phyloP scores from a whole-genome alignment of 2,329 filamentous ascomycete species.

The Epichloe hybrida region DNA sequence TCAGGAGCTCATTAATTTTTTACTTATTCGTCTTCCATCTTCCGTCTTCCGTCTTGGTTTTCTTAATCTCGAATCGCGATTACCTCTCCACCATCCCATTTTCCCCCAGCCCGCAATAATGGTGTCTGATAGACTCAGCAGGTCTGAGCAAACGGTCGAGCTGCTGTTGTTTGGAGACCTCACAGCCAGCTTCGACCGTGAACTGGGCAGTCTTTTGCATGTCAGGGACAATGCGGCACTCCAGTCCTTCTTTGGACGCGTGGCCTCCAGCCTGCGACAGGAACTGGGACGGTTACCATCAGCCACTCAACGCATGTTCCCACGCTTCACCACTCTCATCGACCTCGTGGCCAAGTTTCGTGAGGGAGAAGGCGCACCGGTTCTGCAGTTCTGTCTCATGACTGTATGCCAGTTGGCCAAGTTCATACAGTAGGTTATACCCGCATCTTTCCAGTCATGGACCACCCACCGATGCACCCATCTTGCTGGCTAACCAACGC shows the following conservation, averaged over 20 bases:
- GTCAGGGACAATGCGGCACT: constrained; percentile 12
- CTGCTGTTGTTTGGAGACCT: constrained; percentile 14
- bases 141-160: not conserved
- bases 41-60: too few species aligned
- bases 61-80: too few species aligned
- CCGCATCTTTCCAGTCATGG: too few species aligned
- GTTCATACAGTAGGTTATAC: constrained; percentile 11
- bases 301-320: constrained; percentile 10
- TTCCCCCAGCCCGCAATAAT: too few species aligned
- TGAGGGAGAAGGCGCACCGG: constrained; percentile 9
- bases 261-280: constrained; percentile 9
- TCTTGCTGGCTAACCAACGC: too few species aligned
- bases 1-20: too few species aligned
- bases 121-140: too few species aligned
- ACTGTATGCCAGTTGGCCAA: constrained; percentile 12
- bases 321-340: constrained; percentile 15
- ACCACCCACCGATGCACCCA: too few species aligned
- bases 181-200: constrained; percentile 10
- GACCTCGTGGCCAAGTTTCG: constrained; percentile 12
- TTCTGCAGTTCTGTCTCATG: constrained; percentile 12
- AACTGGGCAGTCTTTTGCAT: constrained; percentile 11
- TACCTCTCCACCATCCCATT: too few species aligned
- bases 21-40: too few species aligned
- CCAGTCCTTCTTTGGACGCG: constrained; percentile 13
- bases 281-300: constrained; percentile 11